Evolutionary conservation across 257 asterid genomes (phyloP).

Genomic region (Asclepias syriaca): DNA sequence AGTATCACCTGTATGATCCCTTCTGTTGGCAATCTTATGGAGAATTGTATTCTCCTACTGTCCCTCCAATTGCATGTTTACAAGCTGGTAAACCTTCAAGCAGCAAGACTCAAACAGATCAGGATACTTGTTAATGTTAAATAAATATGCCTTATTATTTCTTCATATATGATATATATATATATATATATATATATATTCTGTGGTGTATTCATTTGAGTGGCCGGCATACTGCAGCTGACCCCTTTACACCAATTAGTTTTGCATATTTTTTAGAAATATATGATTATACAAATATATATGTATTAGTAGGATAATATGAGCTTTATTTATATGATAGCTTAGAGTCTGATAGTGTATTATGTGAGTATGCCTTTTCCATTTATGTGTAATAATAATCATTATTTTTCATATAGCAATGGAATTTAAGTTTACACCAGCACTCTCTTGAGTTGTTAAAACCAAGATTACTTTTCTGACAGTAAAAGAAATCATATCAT

Average conservation of each 20-base stretch:
- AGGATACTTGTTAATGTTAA: constrained; percentile 49
- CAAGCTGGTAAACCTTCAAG: constrained; percentile 67
- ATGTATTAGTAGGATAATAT: constrained; percentile 14
- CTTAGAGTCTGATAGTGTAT: background rate
- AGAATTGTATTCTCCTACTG: constrained; percentile 58
- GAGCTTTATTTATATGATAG: constrained; percentile 12
- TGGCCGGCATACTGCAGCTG: constrained; percentile 59
- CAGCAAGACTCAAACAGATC: constrained; percentile 51
- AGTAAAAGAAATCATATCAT: background rate
- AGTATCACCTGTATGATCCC: constrained; percentile 79
- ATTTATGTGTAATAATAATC: background rate
- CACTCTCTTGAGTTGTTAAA: background rate
- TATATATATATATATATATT: background rate
- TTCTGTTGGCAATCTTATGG: constrained; percentile 90
- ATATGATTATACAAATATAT: constrained; percentile 27
- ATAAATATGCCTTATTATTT: background rate
- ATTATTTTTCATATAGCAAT: background rate
- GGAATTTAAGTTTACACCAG: background rate
- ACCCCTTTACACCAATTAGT: constrained; percentile 51
- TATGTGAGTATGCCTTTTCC: constrained; percentile 9
- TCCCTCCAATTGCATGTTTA: constrained; percentile 73
- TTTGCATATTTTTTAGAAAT: constrained; percentile 30
- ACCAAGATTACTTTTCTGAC: background rate
- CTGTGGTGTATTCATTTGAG: constrained; percentile 52
- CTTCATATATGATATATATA: too few relatives aligned